Evolutionary conservation across 345 rosid genomes (phyloP), one percentile per base, ranked within the genome.

Genomic region (Lagerstroemia speciosa): DNA sequence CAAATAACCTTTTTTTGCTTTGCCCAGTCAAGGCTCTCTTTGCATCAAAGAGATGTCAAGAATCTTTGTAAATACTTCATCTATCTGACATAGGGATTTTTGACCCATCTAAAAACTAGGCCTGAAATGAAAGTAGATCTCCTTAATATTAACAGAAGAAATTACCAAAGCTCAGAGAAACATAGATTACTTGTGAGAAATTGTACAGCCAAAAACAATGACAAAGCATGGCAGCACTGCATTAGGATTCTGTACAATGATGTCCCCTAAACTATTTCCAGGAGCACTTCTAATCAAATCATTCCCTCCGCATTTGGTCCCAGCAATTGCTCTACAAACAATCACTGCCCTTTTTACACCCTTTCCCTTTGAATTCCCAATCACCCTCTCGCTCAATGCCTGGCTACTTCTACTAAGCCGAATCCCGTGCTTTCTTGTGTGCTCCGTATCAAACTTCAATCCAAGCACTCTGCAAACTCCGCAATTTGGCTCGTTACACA

Each of bases 221-320:
- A 77, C 80, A 72, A 87, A 81, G 68, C 89, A 83, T 19, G 87
- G 82, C 62, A 78, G 81, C 29, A 78, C 62, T 62, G 87, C 87
- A 69, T 71, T 43, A 0, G 79, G 80, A 71, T 81, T 71, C 64
- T 64, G 67, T 60, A 81, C 74, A 43, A 69, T 69, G 76, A 79
- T 50, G 68, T 57, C 66, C 58, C 73, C 74, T 6, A 62, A 63
- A 27, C 62, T 75, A 29, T 60, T 33, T 30, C 33, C 17, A 10
- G 24, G 64, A 3, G 70, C 65, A 15, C 19, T 43, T 29, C 67
- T 73, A 50, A 40, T 52, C 11, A 76, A 65, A 52, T 76, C 74
- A 30, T 22, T 58, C 32, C 69, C 75, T 68, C 62, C 76, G 31
- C 40, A 26, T 64, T 50, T 41, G 63, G 63, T 30, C 34, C 63